Evolutionary conservation across 208 protist species (phyloP).

Genomic region (Trichomonas gallinae): DNA sequence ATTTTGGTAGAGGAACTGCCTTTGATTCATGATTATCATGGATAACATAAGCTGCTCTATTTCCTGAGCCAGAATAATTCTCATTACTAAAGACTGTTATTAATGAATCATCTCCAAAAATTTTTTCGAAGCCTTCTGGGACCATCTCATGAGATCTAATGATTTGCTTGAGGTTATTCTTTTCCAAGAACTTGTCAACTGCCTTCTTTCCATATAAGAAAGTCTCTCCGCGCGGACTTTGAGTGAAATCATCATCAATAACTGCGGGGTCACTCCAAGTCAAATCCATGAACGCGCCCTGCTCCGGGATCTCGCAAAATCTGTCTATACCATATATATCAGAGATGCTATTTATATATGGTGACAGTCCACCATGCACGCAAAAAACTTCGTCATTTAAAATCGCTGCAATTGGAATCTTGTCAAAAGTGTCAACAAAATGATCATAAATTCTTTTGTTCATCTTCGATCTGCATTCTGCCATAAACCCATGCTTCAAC

Average conservation of each 20-base stretch:
- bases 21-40: neutral
- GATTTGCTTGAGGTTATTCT: neutral
- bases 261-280: neutral
- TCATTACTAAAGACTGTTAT: neutral
- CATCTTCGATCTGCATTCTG: constrained; percentile 44
- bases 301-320: neutral
- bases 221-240: neutral
- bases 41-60: neutral
- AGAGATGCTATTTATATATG: neutral
- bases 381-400: neutral
- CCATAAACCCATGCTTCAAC: constrained; percentile 49
- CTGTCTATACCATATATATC: neutral
- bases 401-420: neutral
- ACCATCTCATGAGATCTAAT: constrained; percentile 70
- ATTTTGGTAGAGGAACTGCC: neutral
- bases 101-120: neutral
- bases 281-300: neutral
- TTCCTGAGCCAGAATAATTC: neutral
- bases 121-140: constrained; percentile 74
- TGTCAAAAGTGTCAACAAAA: constrained; percentile 51
- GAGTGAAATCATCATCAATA: neutral
- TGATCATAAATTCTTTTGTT: constrained; percentile 48
- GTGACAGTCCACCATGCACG: constrained; percentile 11
- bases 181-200: neutral
- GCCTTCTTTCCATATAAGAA: neutral